phyloP scores from a whole-genome alignment of 345 rosid species.

The Euphorbia peplus region DNA sequence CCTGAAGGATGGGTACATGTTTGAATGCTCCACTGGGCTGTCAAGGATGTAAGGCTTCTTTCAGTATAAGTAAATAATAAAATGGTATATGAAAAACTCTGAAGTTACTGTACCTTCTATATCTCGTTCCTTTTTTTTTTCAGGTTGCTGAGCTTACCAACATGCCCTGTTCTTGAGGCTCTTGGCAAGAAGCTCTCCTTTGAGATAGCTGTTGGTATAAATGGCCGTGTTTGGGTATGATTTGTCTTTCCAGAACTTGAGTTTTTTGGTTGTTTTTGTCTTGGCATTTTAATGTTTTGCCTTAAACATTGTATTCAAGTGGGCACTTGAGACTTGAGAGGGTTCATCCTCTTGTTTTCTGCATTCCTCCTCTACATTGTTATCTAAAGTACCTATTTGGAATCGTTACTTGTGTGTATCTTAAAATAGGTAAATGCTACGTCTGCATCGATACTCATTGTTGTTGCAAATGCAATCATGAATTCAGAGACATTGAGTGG shows the following conservation, averaged over 20 bases:
- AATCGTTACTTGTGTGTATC: background rate
- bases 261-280: background rate
- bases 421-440: slow-evolving; percentile 47
- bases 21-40: slow-evolving; percentile 80
- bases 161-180: slow-evolving; percentile 73
- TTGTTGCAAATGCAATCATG: slow-evolving; percentile 63
- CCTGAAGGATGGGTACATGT: slow-evolving; percentile 70
- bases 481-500: slow-evolving; percentile 63
- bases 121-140: slow-evolving; percentile 11
- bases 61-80: background rate
- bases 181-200: slow-evolving; percentile 75
- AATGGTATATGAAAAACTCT: background rate
- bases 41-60: slow-evolving; percentile 61
- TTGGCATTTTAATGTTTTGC: background rate
- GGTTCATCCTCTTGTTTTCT: background rate
- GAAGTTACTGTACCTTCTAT: background rate
- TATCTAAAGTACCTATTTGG: too few species aligned
- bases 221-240: slow-evolving; percentile 76
- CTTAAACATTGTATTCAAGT: background rate
- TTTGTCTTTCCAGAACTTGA: background rate
- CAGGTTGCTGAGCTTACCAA: slow-evolving; percentile 71
- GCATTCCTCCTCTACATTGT: too few species aligned
- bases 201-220: slow-evolving; percentile 76
- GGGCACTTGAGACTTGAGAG: background rate
- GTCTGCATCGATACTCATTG: slow-evolving; percentile 53